A percentile compares a stretch with the other conserved stretches of the same genome.
Conservation (phyloP, 140 eudicot genomes). For the Anethum foeniculum region DNA sequence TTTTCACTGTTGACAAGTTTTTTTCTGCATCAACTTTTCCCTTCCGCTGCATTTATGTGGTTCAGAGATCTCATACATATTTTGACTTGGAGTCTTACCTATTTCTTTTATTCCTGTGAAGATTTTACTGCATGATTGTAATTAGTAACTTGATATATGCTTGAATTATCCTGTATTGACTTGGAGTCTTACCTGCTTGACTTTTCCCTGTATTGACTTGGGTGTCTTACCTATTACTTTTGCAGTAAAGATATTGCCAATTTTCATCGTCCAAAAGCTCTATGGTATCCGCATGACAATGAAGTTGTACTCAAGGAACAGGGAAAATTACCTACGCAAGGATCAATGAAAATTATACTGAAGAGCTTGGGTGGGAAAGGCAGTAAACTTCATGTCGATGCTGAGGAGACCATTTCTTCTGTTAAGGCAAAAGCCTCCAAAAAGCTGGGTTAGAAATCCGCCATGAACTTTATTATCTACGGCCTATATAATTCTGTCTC, state of each 20-base stretch:
- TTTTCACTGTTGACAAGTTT: neutral
- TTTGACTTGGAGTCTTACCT: constrained; percentile 3
- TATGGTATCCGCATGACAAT: constrained; percentile 95
- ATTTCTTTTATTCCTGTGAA: constrained; percentile 48
- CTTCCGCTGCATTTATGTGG: neutral
- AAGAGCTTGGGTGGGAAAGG: constrained; percentile 95
- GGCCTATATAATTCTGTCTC: neutral
- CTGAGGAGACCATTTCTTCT: constrained; percentile 68
- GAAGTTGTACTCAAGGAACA: constrained; percentile 75
- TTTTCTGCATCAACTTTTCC: neutral
- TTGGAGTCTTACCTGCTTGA: neutral
- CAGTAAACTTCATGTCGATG: constrained; percentile 85
- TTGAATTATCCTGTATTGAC: neutral
- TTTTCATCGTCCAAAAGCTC: constrained; percentile 92
- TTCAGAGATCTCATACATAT: neutral
- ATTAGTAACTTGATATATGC: no score
- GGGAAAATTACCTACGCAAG: constrained; percentile 54
- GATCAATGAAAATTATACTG: constrained; percentile 76
- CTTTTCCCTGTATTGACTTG: neutral
- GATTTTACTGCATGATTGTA: constrained; percentile 37
- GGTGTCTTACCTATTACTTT: constrained; percentile 11
- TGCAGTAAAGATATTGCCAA: constrained; percentile 90
- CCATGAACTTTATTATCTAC: neutral
- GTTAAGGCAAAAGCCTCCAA: constrained; percentile 85
- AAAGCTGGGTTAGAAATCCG: constrained; percentile 59